phyloP scores from a whole-genome alignment of 2,329 filamentous ascomycete genomes.

The Penicillium sp. region DNA sequence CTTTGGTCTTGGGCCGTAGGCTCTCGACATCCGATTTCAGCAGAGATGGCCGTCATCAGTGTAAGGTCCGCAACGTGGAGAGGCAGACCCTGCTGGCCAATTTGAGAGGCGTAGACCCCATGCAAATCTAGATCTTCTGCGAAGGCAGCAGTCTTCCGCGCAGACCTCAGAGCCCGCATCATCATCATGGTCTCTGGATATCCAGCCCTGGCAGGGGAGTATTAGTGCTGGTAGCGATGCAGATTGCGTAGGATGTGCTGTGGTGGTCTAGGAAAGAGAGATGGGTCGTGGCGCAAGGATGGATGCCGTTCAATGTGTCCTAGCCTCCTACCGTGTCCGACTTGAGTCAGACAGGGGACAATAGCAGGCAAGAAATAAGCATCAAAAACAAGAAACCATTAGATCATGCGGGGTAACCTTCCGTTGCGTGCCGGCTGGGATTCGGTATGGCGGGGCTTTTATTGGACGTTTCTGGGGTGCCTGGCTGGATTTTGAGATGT shows the following conservation, averaged over 20 bases:
- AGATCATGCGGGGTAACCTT: slow-evolving; percentile 3
- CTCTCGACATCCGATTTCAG: slow-evolving; percentile 4
- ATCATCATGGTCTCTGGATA: background rate
- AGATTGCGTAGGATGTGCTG: background rate
- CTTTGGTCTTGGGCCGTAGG: background rate
- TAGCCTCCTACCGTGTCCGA: background rate
- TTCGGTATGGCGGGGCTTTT: background rate
- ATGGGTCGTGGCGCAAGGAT: background rate
- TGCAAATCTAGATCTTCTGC: background rate
- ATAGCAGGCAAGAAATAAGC: background rate
- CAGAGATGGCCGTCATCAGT: background rate
- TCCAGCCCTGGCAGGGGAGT: background rate
- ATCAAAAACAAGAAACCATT: background rate
- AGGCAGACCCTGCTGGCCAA: background rate
- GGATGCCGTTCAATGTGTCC: background rate
- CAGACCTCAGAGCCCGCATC: background rate
- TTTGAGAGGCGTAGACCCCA: too few species aligned
- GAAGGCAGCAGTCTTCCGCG: background rate
- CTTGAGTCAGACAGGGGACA: background rate
- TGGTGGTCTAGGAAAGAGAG: background rate
- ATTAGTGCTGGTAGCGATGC: background rate
- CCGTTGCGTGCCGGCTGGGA: background rate
- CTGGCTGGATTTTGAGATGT: background rate
- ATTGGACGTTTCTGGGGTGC: background rate
- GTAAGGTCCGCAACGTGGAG: background rate